phyloP scores from a whole-genome alignment of 2,329 filamentous ascomycete genomes.

The Aspergillus aculeatus region DNA sequence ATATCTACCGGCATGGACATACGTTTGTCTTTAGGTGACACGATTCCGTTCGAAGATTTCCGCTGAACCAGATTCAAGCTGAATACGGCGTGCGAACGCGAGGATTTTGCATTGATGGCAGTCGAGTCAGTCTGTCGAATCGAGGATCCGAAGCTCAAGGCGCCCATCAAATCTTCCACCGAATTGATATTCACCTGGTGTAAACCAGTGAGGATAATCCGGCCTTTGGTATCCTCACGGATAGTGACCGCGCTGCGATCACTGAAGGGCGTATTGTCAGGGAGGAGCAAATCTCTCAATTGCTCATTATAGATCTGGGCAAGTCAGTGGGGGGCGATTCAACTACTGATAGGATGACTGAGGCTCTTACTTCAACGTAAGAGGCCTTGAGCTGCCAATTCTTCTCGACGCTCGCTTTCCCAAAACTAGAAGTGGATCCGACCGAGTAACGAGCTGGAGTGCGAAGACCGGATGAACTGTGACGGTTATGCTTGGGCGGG shows the following conservation, averaged over 20 bases:
- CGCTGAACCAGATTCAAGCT: conserved; percentile 87
- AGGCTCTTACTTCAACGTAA: conserved; percentile 66
- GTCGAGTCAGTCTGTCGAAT: conserved; percentile 97
- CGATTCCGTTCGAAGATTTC: conserved; percentile 51
- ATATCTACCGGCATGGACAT: conserved; percentile 82
- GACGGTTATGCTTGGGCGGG: conserved; percentile 53
- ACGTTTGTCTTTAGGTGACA: conserved; percentile 71
- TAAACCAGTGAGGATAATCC: conserved; percentile 88
- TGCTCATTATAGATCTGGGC: conserved; percentile 93
- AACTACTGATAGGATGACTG: neutral
- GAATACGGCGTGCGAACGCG: conserved; percentile 95
- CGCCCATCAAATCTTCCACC: conserved; percentile 83
- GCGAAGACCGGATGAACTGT: conserved; percentile 73
- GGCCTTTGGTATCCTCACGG: conserved; percentile 88
- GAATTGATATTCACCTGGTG: conserved; percentile 86
- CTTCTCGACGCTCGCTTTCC: conserved; percentile 59
- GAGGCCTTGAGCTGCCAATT: conserved; percentile 91
- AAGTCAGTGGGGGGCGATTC: conserved; percentile 3
- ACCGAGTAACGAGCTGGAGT: conserved; percentile 77
- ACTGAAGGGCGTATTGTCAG: conserved; percentile 65
- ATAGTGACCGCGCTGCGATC: conserved; percentile 85
- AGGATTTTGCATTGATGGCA: conserved; percentile 95
- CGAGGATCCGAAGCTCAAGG: conserved; percentile 85
- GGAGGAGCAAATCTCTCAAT: conserved; percentile 80
- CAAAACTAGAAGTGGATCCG: conserved; percentile 49